Conservation (phyloP, 148 eudicot genomes). For the Rhododendron mucronatum region DNA sequence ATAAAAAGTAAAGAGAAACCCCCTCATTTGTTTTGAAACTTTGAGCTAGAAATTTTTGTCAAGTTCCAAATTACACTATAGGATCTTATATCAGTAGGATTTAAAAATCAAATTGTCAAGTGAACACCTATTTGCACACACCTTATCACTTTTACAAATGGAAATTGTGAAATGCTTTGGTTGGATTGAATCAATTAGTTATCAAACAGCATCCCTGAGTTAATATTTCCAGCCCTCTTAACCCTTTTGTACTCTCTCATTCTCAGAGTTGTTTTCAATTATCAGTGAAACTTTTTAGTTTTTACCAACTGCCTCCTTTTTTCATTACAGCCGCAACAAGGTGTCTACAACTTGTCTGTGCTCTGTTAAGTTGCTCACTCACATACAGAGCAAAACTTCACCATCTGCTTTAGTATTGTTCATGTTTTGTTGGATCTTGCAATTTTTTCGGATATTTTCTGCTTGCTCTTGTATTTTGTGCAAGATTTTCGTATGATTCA, state of each 20-base stretch:
- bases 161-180: not conserved
- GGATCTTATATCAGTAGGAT: not conserved
- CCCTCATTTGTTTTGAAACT: not conserved
- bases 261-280: not conserved
- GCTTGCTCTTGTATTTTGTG: not conserved
- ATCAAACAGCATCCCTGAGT: not conserved
- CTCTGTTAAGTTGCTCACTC: not conserved
- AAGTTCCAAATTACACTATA: not conserved
- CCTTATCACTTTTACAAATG: not conserved
- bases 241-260: not conserved
- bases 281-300: not conserved
- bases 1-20: not conserved
- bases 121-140: not conserved
- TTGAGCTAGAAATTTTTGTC: not conserved
- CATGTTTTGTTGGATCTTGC: not conserved
- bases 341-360: not conserved
- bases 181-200: not conserved
- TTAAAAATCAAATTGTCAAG: not conserved
- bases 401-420: not conserved
- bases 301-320: not conserved
- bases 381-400: not conserved
- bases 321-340: not conserved
- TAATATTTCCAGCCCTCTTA: not conserved
- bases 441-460: not conserved
- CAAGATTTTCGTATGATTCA: not conserved